A percentile compares a stretch with the other conserved stretches of the same genome.
Evolutionary conservation across 1,284 basidiomycete species (phyloP).

Genomic region (Pseudozyma thailandica): DNA sequence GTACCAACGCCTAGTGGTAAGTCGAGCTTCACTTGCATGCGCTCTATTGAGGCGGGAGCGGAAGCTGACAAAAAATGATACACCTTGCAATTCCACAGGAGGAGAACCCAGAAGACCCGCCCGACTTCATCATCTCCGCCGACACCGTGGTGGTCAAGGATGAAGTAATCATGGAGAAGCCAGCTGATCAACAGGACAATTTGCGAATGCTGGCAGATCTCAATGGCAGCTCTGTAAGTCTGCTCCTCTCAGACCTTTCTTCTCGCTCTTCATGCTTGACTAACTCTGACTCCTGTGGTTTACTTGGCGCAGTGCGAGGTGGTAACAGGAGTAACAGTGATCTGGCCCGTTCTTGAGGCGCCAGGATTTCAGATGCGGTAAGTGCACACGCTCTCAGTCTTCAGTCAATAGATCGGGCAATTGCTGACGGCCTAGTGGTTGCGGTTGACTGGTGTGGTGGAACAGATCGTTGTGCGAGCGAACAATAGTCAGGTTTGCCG

Average conservation of each 20-base stretch:
- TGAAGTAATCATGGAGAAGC: conserved; percentile 83
- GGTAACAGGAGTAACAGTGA: conserved; percentile 70
- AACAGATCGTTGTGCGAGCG: conserved; percentile 57
- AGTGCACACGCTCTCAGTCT: conserved; percentile 56
- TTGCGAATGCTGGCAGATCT: conserved; percentile 86
- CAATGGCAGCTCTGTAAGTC: conserved; percentile 70
- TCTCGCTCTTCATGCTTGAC: not conserved
- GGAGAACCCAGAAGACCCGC: conserved; percentile 81
- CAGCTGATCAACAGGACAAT: conserved; percentile 81
- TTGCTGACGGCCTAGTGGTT: not conserved
- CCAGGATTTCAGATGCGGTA: conserved; percentile 88
- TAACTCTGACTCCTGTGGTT: too few species aligned
- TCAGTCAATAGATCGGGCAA: not conserved
- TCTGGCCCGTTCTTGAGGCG: conserved; percentile 82
- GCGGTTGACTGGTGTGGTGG: not conserved
- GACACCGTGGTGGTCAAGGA: conserved; percentile 64
- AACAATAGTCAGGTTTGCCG: conserved; percentile 67
- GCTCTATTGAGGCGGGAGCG: not conserved
- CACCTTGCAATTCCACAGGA: conserved; percentile 15
- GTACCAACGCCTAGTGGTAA: conserved; percentile 57
- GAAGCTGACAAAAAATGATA: not conserved
- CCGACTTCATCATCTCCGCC: conserved; percentile 87
- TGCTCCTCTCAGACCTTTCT: not conserved
- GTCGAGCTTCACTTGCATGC: conserved; percentile 5
- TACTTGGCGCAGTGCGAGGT: conserved; percentile 65